Conservation (phyloP, 352 stramenopile species). For the Aphanomyces euteiches region DNA sequence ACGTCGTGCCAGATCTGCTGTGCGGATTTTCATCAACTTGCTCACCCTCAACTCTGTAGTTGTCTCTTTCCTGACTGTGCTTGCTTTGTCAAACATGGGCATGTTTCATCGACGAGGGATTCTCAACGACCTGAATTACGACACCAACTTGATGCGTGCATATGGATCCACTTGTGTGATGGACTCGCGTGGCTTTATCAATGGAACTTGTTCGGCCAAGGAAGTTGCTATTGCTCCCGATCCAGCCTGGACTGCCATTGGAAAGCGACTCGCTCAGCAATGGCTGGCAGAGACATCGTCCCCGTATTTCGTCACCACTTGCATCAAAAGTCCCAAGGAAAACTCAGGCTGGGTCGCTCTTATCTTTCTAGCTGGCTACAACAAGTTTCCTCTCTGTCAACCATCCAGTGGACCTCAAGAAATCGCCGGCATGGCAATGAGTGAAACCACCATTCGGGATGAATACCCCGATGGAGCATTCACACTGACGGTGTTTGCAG, state of each 20-base stretch:
- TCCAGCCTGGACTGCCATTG: slow-evolving; percentile 7
- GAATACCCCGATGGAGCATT: slow-evolving; percentile 11
- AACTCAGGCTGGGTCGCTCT: slow-evolving; percentile 1
- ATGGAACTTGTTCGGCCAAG: background rate
- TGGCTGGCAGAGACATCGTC: background rate
- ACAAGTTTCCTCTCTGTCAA: background rate
- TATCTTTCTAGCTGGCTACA: background rate
- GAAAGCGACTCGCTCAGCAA: background rate
- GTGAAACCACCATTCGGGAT: background rate
- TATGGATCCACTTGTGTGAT: slow-evolving; percentile 6
- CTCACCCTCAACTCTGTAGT: background rate
- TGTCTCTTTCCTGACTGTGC: background rate
- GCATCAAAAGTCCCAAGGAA: background rate
- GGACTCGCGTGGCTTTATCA: background rate
- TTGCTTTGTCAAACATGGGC: background rate
- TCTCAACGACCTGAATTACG: slow-evolving; percentile 4
- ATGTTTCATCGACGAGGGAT: slow-evolving; percentile 11
- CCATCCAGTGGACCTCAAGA: background rate
- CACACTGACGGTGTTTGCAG: slow-evolving; percentile 3
- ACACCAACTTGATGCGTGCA: background rate
- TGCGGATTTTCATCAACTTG: slow-evolving; percentile 19
- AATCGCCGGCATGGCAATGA: slow-evolving; percentile 5
- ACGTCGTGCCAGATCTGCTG: too few species aligned
- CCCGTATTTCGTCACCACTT: slow-evolving; percentile 9
- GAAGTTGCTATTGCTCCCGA: slow-evolving; percentile 2